A percentile compares a stretch with the other conserved stretches of the same genome.
Evolutionary conservation across 768 basidiomycete species (phyloP).

Genomic region (Suillus tomentosus): DNA sequence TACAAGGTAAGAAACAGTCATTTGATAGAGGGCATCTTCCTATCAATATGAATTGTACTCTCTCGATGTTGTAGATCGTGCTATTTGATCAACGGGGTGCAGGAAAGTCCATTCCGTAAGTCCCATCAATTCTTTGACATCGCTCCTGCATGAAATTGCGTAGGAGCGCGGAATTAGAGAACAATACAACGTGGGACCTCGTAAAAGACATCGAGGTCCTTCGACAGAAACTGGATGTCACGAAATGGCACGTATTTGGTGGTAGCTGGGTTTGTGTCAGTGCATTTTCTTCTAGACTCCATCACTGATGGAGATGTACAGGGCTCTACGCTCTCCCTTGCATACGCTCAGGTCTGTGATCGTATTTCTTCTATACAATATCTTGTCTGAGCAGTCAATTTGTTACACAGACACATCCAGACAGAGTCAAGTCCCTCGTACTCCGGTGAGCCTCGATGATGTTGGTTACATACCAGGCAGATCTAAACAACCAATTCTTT

Average conservation of each 20-base stretch:
- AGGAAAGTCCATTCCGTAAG: slow-evolving; percentile 84
- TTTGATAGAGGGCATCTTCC: background rate
- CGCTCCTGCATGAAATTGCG: slow-evolving; percentile 13
- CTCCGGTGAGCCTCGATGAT: slow-evolving; percentile 52
- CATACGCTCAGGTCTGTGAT: slow-evolving; percentile 73
- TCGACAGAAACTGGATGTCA: slow-evolving; percentile 71
- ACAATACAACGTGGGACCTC: slow-evolving; percentile 94
- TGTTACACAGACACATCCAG: slow-evolving; percentile 65
- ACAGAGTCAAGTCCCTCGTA: slow-evolving; percentile 76
- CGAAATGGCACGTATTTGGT: slow-evolving; percentile 94
- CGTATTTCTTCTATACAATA: background rate
- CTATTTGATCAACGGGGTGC: slow-evolving; percentile 90
- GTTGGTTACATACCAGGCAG: background rate
- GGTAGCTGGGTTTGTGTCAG: slow-evolving; percentile 77
- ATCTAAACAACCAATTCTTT: slow-evolving; percentile 10
- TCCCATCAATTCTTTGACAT: slow-evolving; percentile 12
- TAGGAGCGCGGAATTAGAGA: slow-evolving; percentile 73
- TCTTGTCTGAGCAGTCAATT: slow-evolving; percentile 1
- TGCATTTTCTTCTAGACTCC: background rate
- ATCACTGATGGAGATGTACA: slow-evolving; percentile 21
- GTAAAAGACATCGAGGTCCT: slow-evolving; percentile 88
- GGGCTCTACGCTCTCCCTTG: slow-evolving; percentile 87
- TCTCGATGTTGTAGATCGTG: slow-evolving; percentile 55
- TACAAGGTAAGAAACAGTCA: slow-evolving; percentile 60
- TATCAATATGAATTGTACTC: slow-evolving; percentile 4